Percentiles rank a stretch among this genome's conserved stretches.
Conservation (phyloP, 2,329 filamentous ascomycete species). For the Raffaelea albimanens region DNA sequence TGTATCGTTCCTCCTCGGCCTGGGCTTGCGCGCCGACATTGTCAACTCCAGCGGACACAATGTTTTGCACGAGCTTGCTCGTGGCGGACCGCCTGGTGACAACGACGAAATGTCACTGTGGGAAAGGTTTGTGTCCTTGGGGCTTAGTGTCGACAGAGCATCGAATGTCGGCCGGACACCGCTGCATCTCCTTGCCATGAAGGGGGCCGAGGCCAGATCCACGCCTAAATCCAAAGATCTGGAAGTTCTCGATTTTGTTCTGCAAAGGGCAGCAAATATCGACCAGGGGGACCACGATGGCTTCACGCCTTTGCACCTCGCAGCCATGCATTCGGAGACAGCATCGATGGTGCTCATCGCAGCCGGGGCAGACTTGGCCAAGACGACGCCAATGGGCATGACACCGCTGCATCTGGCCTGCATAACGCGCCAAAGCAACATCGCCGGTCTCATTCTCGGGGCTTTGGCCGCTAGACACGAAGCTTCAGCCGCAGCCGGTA, state of each 20-base stretch:
- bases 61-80: neutral
- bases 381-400: slow-evolving; percentile 21
- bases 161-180: neutral
- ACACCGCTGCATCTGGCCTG: slow-evolving; percentile 31
- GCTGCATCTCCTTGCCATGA: neutral
- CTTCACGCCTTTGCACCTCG: neutral
- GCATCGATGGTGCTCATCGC: neutral
- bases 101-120: slow-evolving; percentile 5
- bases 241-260: neutral
- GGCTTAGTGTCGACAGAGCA: slow-evolving; percentile 18
- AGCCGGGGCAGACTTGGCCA: slow-evolving; percentile 21
- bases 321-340: neutral
- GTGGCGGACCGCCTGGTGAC: neutral
- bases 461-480: neutral
- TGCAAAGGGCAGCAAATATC: neutral
- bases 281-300: neutral
- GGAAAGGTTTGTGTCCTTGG: slow-evolving; percentile 12
- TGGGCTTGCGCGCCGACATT: neutral
- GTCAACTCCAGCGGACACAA: slow-evolving; percentile 8
- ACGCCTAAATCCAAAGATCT: neutral
- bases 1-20: neutral
- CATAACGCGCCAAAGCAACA: slow-evolving; percentile 21
- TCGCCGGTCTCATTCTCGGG: slow-evolving; percentile 20
- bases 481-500: neutral
- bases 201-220: neutral